phyloP scores from a whole-genome alignment of 73 alveolate species.

The Paramecium sonneborni region DNA sequence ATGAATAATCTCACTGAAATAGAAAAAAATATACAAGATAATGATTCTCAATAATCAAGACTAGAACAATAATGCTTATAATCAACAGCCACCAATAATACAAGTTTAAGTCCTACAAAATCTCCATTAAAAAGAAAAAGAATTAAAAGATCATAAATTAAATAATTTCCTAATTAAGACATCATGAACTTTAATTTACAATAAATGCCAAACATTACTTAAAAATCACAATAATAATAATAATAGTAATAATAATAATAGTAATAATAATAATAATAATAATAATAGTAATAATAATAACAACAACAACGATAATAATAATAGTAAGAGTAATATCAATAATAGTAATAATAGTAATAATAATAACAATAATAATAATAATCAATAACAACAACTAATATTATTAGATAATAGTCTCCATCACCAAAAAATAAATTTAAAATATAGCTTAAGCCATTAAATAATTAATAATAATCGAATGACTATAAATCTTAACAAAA shows the following conservation, averaged over 20 bases:
- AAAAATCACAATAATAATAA: not conserved
- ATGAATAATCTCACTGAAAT: not conserved
- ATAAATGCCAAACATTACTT: not conserved
- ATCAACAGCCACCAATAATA: not conserved
- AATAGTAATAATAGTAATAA: not conserved
- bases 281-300: not conserved
- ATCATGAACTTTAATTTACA: not conserved
- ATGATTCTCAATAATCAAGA: not conserved
- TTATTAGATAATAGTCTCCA: not conserved
- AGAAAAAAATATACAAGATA: not conserved
- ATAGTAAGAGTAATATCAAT: not conserved
- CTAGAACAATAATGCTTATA: not conserved
- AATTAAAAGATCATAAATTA: not conserved
- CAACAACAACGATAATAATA: not conserved
- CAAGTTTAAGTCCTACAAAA: not conserved
- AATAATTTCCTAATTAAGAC: not conserved
- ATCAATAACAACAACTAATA: not conserved
- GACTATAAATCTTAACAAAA: not conserved
- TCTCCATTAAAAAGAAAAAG: not conserved
- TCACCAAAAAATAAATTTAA: constrained; percentile 8
- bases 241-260: not conserved
- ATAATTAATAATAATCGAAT: not conserved
- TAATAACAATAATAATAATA: not conserved
- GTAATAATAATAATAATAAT: not conserved
- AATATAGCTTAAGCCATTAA: not conserved